phyloP scores from a whole-genome alignment of 2,329 filamentous ascomycete genomes.

The Teratosphaeria pseudoeucalypti region DNA sequence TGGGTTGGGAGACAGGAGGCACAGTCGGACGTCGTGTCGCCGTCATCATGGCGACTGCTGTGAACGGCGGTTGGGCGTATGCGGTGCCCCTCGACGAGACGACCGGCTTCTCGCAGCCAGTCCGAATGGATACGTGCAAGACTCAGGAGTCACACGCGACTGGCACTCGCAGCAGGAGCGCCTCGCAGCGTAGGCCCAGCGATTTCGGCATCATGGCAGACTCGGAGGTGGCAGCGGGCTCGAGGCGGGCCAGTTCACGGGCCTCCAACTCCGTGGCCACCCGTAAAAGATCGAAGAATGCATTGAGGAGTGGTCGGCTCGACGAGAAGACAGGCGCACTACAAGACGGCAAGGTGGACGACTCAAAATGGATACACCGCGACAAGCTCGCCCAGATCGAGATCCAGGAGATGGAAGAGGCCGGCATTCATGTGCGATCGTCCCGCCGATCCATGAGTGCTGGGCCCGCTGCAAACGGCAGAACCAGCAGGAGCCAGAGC shows the following conservation, averaged over 20 bases:
- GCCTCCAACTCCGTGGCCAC: constrained; percentile 11
- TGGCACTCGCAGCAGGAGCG: not conserved
- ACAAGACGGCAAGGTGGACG: constrained; percentile 30
- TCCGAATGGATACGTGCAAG: constrained; percentile 1
- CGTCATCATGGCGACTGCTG: constrained; percentile 3
- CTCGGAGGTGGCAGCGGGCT: constrained; percentile 13
- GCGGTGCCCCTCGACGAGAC: constrained; percentile 9
- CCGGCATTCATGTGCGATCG: constrained; percentile 53
- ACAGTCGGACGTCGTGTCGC: not conserved
- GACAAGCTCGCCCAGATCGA: constrained; percentile 78
- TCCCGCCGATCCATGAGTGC: constrained; percentile 41
- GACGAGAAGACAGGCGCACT: not conserved
- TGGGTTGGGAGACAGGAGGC: not conserved
- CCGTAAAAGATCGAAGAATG: constrained; percentile 19
- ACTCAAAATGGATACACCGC: constrained; percentile 74
- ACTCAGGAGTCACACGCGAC: not conserved
- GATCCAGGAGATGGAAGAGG: constrained; percentile 67
- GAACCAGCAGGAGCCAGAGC: constrained; percentile 28
- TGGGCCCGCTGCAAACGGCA: constrained; percentile 30
- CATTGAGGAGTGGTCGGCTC: constrained; percentile 11
- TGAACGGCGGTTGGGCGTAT: constrained; percentile 4
- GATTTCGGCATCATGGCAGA: constrained; percentile 13
- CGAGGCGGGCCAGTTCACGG: constrained; percentile 15
- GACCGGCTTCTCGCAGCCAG: constrained; percentile 4
- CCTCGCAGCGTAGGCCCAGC: constrained; percentile 5